Conservation (phyloP, 139 green algal genomes). For the Tetradesmus lagerheimii region DNA sequence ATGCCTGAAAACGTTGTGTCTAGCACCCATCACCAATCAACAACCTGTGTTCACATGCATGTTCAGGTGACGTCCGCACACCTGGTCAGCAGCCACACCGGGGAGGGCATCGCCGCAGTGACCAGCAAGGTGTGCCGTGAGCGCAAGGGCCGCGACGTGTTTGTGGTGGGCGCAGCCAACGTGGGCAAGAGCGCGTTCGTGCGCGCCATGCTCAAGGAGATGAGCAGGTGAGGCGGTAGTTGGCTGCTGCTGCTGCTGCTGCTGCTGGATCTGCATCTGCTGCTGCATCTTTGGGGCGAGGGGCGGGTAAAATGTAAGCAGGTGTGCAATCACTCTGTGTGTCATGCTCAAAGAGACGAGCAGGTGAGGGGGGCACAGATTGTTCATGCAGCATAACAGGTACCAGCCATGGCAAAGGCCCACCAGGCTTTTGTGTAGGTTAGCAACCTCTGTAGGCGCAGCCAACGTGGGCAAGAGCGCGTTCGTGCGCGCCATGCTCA, state of each 20-base stretch:
- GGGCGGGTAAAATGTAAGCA: too few relatives aligned
- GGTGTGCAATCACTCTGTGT: too few relatives aligned
- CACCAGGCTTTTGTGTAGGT: too few relatives aligned
- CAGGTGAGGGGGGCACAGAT: too few relatives aligned
- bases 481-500: slow-evolving; percentile 89
- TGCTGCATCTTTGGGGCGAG: not conserved
- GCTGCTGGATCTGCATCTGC: not conserved
- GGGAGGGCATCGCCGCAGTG: slow-evolving; percentile 65
- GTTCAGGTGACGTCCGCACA: slow-evolving; percentile 53
- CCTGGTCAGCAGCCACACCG: slow-evolving; percentile 79
- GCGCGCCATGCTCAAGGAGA: slow-evolving; percentile 80
- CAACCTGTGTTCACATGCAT: not conserved
- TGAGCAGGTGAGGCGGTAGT: slow-evolving; percentile 70
- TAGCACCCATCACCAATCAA: too few relatives aligned
- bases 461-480: slow-evolving; percentile 98
- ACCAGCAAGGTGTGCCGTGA: slow-evolving; percentile 72
- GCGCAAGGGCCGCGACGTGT: slow-evolving; percentile 91
- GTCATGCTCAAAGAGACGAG: too few relatives aligned
- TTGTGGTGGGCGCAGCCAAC: slow-evolving; percentile 96
- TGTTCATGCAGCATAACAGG: too few relatives aligned
- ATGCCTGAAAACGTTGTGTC: too few relatives aligned
- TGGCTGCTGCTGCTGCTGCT: too few relatives aligned
- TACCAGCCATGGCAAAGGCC: too few relatives aligned
- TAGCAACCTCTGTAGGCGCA: slow-evolving; percentile 89
- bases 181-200: slow-evolving; percentile 98